These are phyloP conservation scores for Rhizopus stolonifer DNA, from an alignment of 371 early-diverging fungal genomes.

Conservation along the genomic window DNA sequence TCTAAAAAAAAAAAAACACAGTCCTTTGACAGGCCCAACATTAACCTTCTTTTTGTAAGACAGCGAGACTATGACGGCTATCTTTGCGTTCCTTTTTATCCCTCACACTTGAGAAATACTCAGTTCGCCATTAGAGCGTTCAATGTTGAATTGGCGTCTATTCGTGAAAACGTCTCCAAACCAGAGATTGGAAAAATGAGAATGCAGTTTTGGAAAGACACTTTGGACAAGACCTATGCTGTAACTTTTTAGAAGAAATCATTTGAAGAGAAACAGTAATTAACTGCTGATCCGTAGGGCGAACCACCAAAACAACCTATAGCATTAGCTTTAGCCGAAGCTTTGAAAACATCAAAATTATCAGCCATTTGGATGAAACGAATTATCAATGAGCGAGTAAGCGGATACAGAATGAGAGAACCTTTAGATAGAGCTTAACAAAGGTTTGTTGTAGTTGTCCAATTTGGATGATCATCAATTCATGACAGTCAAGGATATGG, in stretches of 20 bases:
- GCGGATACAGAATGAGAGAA: not conserved
- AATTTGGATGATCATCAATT: slow-evolving; percentile 69
- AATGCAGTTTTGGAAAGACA: slow-evolving; percentile 82
- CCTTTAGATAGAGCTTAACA: slow-evolving; percentile 2
- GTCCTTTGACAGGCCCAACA: not conserved
- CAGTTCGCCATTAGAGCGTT: slow-evolving; percentile 84
- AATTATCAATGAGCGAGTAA: slow-evolving; percentile 73
- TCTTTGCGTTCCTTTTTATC: slow-evolving; percentile 74
- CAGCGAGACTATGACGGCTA: slow-evolving; percentile 78
- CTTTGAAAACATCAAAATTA: slow-evolving; percentile 49
- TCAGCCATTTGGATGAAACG: slow-evolving; percentile 71
- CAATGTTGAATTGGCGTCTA: slow-evolving; percentile 81
- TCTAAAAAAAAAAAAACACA: slow-evolving; percentile 8
- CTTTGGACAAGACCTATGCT: slow-evolving; percentile 68
- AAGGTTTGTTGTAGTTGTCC: slow-evolving; percentile 45
- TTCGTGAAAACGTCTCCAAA: slow-evolving; percentile 74
- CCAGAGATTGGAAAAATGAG: slow-evolving; percentile 76
- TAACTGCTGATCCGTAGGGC: slow-evolving; percentile 39
- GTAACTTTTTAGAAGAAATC: slow-evolving; percentile 26
- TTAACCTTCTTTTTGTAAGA: slow-evolving; percentile 21
- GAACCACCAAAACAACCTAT: slow-evolving; percentile 75
- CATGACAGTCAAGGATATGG: slow-evolving; percentile 75
- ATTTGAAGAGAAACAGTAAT: not conserved
- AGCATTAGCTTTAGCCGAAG: slow-evolving; percentile 53
- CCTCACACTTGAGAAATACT: slow-evolving; percentile 57